Base-by-base conservation (phyloP, 106 monocot genomes). In the Dioscorea alata region DNA sequence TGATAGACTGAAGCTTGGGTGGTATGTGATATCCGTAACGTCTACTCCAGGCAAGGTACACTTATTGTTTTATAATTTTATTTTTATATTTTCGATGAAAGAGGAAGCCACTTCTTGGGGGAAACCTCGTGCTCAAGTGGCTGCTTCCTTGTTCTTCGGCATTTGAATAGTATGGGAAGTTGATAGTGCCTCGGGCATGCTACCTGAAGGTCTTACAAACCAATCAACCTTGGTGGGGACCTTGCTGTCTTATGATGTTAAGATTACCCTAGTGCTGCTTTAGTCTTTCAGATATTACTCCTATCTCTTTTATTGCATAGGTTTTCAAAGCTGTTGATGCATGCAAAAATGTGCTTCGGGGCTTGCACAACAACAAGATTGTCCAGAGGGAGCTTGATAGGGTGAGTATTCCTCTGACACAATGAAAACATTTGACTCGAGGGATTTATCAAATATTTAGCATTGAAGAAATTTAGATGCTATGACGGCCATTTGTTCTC, bases 251-350 rank as follows among this genome's bases (percentile, higher is more conserved):
- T 42, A 8, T 8, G 42, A 3, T 42, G 42, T 42, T 42, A 42
- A 8, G 42, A 6, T 42, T 42, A 42, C 42, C 1, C 10, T 8
- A 42, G 42, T 42, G 9, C 42, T 23, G 21, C 13, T 71, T 28
- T 42, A 61, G 14, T 63, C 42, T 50, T 20, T 50, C 49, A 52
- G 34, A 12, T 53, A 51, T 51, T n/a, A 21, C 23, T 48, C 50
- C 7, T 53, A 2, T 33, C 31, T 60, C 31, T 64, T 7, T 23
- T 58, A n/a, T 61, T 17, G 7, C 18, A 2, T 50, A 87, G 94
- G 97, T 99, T 71, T 74, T 83, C 67, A 99, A 90, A 71, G 92
- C 97, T 73, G 97, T 99, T 60, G 97, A 99, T 81, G 97, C 97
- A 71, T 99, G 97, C 93, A 99, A 99, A 64, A 78, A 76, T 73